Conservation (phyloP, 495 filamentous ascomycete species). For the Cenococcum geophilum region DNA sequence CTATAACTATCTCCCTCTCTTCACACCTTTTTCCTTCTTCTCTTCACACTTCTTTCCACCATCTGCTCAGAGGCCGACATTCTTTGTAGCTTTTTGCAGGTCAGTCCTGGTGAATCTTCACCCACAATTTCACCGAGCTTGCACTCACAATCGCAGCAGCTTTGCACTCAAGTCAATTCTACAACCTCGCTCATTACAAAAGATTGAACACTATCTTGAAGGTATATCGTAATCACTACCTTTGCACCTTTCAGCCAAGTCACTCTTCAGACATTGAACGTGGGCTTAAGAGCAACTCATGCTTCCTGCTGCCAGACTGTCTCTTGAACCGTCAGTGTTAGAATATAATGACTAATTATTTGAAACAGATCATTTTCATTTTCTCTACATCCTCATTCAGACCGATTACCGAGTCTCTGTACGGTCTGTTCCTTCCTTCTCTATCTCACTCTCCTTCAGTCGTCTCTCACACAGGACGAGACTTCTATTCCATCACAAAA, state of each 20-base stretch:
- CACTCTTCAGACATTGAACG: not conserved
- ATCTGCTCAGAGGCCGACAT: conserved; percentile 32
- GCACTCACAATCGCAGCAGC: conserved; percentile 19
- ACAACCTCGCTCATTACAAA: conserved; percentile 26
- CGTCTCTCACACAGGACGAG: not conserved
- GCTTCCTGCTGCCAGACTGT: not conserved
- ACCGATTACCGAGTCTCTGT: conserved; percentile 1
- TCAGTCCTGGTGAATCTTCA: conserved; percentile 9
- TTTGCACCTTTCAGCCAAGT: not conserved
- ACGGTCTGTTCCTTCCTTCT: conserved; percentile 4
- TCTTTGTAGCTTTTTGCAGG: conserved; percentile 35
- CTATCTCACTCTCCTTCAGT: conserved; percentile 1
- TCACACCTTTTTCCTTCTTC: conserved; percentile 8
- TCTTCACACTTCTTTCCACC: conserved; percentile 23
- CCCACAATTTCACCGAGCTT: not conserved
- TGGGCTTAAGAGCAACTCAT: not conserved
- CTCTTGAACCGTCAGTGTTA: not conserved
- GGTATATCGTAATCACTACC: conserved; percentile 9
- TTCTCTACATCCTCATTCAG: not conserved
- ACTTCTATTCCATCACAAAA: not conserved
- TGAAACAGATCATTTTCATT: not conserved
- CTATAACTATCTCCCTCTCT: conserved; percentile 15
- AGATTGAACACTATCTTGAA: conserved; percentile 25
- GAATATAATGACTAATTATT: not conserved
- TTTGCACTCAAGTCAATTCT: conserved; percentile 20